These are phyloP conservation scores for Chrysochromulina tobinii DNA, from an alignment of 78 protist genomes.

Conservation along the genomic window DNA sequence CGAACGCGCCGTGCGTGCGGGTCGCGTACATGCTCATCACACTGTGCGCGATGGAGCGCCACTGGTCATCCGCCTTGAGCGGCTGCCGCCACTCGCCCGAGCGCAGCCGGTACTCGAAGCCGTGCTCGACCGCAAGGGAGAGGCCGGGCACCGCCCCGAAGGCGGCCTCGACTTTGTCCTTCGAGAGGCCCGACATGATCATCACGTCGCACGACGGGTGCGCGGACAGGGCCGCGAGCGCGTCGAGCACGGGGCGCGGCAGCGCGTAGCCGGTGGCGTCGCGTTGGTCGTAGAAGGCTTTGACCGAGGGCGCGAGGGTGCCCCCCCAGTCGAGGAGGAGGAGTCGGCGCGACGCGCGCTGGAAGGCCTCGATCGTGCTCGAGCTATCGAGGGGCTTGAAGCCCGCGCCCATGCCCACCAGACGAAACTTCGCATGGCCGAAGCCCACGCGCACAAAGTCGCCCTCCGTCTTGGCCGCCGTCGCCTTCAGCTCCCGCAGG, in stretches of 20 bases:
- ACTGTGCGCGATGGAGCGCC: neutral
- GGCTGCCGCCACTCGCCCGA: neutral
- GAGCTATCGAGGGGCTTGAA: neutral
- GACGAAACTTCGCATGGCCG: neutral
- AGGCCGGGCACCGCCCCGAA: neutral
- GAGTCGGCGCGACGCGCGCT: neutral
- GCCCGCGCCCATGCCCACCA: neutral
- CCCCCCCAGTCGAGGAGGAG: slow-evolving; percentile 2
- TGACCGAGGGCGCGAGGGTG: neutral
- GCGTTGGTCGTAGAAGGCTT: neutral
- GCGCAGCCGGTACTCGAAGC: neutral
- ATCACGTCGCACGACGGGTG: neutral
- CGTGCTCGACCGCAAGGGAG: neutral
- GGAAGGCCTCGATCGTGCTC: neutral
- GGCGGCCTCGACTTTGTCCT: neutral
- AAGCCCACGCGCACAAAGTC: slow-evolving; percentile 1
- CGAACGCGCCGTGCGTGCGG: slow-evolving; percentile 63
- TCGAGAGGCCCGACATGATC: neutral
- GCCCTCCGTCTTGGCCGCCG: neutral
- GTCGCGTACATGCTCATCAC: slow-evolving; percentile 30
- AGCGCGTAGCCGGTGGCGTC: neutral
- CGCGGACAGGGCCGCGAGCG: neutral
- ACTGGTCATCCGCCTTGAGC: neutral
- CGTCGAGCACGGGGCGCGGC: neutral
- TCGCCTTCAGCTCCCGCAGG: neutral